These are phyloP conservation scores for Nigrograna mackinnonii DNA, from an alignment of 2,329 filamentous ascomycete genomes.

Conservation along the genomic window DNA sequence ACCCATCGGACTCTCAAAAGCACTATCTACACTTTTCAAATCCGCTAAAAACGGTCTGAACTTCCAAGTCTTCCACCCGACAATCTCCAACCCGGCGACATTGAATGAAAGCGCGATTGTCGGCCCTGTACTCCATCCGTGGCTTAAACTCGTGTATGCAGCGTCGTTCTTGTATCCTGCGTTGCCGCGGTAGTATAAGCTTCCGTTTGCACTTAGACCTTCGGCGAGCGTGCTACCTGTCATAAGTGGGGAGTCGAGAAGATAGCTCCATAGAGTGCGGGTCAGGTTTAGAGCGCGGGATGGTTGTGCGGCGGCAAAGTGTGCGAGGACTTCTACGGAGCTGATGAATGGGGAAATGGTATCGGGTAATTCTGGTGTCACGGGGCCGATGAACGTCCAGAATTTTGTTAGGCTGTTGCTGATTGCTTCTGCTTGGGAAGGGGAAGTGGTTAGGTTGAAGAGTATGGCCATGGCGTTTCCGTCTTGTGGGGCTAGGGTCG, in stretches of 20 bases:
- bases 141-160: constrained; percentile 36
- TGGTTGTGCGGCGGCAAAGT: constrained; percentile 23
- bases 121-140: constrained; percentile 39
- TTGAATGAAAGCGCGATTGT: constrained; percentile 12
- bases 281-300: constrained; percentile 31
- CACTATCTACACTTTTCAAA: constrained; percentile 10
- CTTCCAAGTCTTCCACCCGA: constrained; percentile 27
- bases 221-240: constrained; percentile 43
- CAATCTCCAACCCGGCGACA: constrained; percentile 16
- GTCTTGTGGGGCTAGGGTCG: constrained; percentile 24
- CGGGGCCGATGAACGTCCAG: constrained; percentile 33
- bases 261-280: constrained; percentile 30
- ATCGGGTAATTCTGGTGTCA: constrained; percentile 37
- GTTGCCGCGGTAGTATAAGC: constrained; percentile 35
- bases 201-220: constrained; percentile 42
- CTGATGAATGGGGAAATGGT: constrained; percentile 43
- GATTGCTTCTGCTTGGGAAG: constrained; percentile 14
- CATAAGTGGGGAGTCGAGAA: constrained; percentile 32
- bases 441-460: constrained; percentile 21
- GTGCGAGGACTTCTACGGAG: constrained; percentile 39
- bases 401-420: constrained; percentile 17
- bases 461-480: constrained; percentile 22
- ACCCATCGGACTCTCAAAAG: background rate
- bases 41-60: constrained; percentile 24
- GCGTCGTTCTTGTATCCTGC: constrained; percentile 37